Conservation (phyloP, 768 basidiomycete genomes). For the Leccinum barrowsii region DNA sequence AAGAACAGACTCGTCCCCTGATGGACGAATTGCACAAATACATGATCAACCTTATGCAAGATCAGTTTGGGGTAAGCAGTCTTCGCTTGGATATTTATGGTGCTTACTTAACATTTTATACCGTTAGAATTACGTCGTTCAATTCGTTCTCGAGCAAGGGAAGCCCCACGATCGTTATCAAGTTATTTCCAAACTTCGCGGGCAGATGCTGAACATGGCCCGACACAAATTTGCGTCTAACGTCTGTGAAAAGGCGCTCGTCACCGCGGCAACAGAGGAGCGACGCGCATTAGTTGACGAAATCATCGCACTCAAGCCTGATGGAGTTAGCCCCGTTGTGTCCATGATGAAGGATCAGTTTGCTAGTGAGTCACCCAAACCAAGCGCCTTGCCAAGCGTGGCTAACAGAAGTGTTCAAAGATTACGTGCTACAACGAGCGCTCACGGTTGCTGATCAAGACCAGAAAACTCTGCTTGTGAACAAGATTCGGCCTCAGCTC, state of each 20-base stretch:
- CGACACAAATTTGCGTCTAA: slow-evolving; percentile 95
- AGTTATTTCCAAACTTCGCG: slow-evolving; percentile 67
- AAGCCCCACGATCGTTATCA: slow-evolving; percentile 60
- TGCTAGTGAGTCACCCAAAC: slow-evolving; percentile 59
- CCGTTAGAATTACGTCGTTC: slow-evolving; percentile 86
- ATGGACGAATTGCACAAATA: slow-evolving; percentile 80
- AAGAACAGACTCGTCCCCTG: slow-evolving; percentile 61
- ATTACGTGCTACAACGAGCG: slow-evolving; percentile 84
- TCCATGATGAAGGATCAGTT: slow-evolving; percentile 85
- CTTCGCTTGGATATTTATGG: background rate
- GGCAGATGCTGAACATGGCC: slow-evolving; percentile 76
- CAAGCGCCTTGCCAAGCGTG: background rate
- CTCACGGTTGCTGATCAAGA: slow-evolving; percentile 64
- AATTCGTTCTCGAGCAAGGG: slow-evolving; percentile 87
- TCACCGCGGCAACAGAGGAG: slow-evolving; percentile 59
- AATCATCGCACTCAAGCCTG: slow-evolving; percentile 61
- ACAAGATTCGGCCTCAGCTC: slow-evolving; percentile 63
- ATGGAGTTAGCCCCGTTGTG: slow-evolving; percentile 65
- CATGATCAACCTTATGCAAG: slow-evolving; percentile 72
- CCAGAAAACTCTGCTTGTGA: slow-evolving; percentile 65
- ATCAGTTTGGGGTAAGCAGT: slow-evolving; percentile 80
- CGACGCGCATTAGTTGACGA: slow-evolving; percentile 76
- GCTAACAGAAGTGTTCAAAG: slow-evolving; percentile 34
- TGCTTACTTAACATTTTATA: slow-evolving; percentile 6
- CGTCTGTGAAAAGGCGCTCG: slow-evolving; percentile 88